These are phyloP conservation scores for Alternaria metachromatica DNA, from an alignment of 2,329 filamentous ascomycete genomes.

Conservation along the genomic window DNA sequence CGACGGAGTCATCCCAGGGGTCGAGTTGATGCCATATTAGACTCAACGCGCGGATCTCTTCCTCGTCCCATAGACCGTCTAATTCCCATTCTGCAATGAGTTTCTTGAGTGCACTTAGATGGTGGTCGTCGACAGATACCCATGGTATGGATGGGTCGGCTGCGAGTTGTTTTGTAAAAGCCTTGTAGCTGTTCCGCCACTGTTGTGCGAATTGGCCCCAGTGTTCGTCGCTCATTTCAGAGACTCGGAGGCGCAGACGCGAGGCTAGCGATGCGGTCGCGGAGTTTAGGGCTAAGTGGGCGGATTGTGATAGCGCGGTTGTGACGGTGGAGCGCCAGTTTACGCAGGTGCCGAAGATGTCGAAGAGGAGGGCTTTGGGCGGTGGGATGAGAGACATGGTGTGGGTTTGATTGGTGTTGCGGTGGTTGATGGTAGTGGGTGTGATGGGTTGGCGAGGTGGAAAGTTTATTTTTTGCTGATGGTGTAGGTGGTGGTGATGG, in stretches of 20 bases:
- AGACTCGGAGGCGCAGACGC: slow-evolving; percentile 56
- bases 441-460: not conserved
- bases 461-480: not conserved
- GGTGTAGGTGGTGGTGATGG: not conserved
- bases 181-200: slow-evolving; percentile 71
- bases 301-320: slow-evolving; percentile 61
- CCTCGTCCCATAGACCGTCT: slow-evolving; percentile 62
- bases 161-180: slow-evolving; percentile 65
- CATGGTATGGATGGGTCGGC: slow-evolving; percentile 57
- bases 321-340: slow-evolving; percentile 76
- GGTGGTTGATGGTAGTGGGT: not conserved
- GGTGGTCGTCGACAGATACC: slow-evolving; percentile 76
- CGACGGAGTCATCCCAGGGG: slow-evolving; percentile 71
- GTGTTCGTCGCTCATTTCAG: slow-evolving; percentile 61
- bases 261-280: slow-evolving; percentile 55
- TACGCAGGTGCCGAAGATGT: slow-evolving; percentile 81
- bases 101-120: slow-evolving; percentile 66
- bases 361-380: slow-evolving; percentile 70
- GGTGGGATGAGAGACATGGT: slow-evolving; percentile 35
- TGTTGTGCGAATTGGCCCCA: slow-evolving; percentile 72
- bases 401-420: slow-evolving; percentile 7
- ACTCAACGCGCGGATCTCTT: slow-evolving; percentile 53
- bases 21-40: slow-evolving; percentile 74
- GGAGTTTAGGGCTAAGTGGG: slow-evolving; percentile 57
- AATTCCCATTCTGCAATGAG: slow-evolving; percentile 66